A percentile compares a stretch with the other conserved stretches of the same genome.
Conservation (phyloP, 2,329 filamentous ascomycete species). For the Penicillium sp. region DNA sequence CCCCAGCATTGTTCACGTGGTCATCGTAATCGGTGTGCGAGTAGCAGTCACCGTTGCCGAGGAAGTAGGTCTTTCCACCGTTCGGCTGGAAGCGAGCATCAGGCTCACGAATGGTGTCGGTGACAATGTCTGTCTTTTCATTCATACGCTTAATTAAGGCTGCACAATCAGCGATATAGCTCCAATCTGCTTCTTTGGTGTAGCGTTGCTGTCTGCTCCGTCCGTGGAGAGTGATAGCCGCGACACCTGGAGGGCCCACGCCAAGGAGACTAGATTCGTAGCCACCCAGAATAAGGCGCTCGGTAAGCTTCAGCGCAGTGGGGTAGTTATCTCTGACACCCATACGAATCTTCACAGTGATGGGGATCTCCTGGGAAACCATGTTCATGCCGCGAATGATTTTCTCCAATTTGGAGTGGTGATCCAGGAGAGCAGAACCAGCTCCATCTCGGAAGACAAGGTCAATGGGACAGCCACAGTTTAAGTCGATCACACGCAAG, state of each 20-base stretch:
- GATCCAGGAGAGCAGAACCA: slow-evolving; percentile 88
- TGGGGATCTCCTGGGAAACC: slow-evolving; percentile 84
- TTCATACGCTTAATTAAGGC: slow-evolving; percentile 80
- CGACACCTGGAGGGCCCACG: slow-evolving; percentile 77
- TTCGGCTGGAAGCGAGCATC: slow-evolving; percentile 73
- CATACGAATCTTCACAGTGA: slow-evolving; percentile 92
- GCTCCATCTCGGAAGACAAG: slow-evolving; percentile 85
- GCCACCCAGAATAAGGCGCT: slow-evolving; percentile 78
- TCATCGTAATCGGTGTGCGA: slow-evolving; percentile 85
- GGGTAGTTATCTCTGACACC: slow-evolving; percentile 79
- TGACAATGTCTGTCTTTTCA: slow-evolving; percentile 61
- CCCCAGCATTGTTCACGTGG: slow-evolving; percentile 72
- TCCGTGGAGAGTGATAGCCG: slow-evolving; percentile 93
- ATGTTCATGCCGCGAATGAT: slow-evolving; percentile 95
- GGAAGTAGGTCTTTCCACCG: slow-evolving; percentile 76
- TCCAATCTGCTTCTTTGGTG: slow-evolving; percentile 88
- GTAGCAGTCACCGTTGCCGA: slow-evolving; percentile 96
- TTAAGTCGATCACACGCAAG: slow-evolving; percentile 87
- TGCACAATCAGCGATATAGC: slow-evolving; percentile 87
- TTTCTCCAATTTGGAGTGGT: slow-evolving; percentile 83
- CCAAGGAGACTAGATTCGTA: slow-evolving; percentile 65
- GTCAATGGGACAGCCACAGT: slow-evolving; percentile 97
- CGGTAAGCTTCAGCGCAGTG: slow-evolving; percentile 76
- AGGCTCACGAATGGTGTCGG: slow-evolving; percentile 75
- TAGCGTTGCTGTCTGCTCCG: slow-evolving; percentile 93